Conservation (phyloP, 2,329 filamentous ascomycete genomes). For the Paracamarosporium sp. region DNA sequence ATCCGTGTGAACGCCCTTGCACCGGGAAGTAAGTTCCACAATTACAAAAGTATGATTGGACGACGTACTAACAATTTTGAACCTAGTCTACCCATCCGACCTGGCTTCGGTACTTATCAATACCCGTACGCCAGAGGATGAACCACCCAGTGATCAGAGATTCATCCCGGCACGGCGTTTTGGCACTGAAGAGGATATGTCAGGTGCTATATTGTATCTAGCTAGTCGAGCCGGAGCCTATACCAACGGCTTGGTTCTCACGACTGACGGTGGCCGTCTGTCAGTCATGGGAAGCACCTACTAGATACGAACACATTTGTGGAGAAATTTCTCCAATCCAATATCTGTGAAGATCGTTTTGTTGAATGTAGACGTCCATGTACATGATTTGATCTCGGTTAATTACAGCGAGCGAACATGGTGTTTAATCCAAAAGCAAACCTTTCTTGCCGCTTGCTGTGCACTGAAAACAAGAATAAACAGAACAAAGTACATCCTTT, state of each 20-base stretch:
- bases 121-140: not conserved
- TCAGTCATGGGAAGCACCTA: slow-evolving; percentile 20
- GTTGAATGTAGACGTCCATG: too few relatives aligned
- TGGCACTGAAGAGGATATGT: slow-evolving; percentile 51
- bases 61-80: not conserved
- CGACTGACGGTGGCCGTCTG: slow-evolving; percentile 21
- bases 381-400: too few relatives aligned
- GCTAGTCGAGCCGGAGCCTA: slow-evolving; percentile 50
- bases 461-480: too few relatives aligned
- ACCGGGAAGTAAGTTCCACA: slow-evolving; percentile 44
- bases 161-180: slow-evolving; percentile 36
- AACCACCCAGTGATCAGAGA: not conserved
- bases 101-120: slow-evolving; percentile 13
- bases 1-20: slow-evolving; percentile 59
- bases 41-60: too few relatives aligned
- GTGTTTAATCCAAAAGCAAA: too few relatives aligned
- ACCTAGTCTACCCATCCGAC: slow-evolving; percentile 22
- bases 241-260: slow-evolving; percentile 26
- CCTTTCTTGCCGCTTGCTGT: too few relatives aligned
- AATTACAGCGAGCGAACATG: too few relatives aligned
- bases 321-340: too few relatives aligned
- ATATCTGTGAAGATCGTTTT: too few relatives aligned
- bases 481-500: too few relatives aligned
- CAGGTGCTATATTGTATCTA: slow-evolving; percentile 52
- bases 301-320: too few relatives aligned